phyloP scores from a whole-genome alignment of 2,329 filamentous ascomycete species.

The Septoria linicola region DNA sequence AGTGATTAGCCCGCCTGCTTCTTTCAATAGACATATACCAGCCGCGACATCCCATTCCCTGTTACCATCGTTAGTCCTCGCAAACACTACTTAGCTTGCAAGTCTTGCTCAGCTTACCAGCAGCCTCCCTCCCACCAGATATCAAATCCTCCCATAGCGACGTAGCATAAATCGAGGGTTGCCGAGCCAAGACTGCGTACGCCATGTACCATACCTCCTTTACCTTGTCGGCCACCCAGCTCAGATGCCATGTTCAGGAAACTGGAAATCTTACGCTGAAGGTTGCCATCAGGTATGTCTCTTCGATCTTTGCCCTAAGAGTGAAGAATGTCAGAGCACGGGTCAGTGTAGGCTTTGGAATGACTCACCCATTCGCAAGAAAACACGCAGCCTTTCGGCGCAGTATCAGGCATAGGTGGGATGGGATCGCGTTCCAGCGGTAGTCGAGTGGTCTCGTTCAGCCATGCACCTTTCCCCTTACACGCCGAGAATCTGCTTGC shows the following conservation, averaged over 20 bases:
- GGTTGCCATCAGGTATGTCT: slow-evolving; percentile 64
- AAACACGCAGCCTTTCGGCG: slow-evolving; percentile 69
- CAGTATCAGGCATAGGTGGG: slow-evolving; percentile 61
- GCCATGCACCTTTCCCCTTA: slow-evolving; percentile 64
- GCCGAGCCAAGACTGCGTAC: slow-evolving; percentile 71
- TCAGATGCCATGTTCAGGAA: slow-evolving; percentile 75
- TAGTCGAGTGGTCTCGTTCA: slow-evolving; percentile 63
- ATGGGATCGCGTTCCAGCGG: slow-evolving; percentile 64
- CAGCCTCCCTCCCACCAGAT: slow-evolving; percentile 78
- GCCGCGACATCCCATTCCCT: slow-evolving; percentile 76
- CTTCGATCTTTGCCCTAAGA: slow-evolving; percentile 66
- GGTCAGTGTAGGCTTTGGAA: background rate
- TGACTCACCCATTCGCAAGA: slow-evolving; percentile 56
- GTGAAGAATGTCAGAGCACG: background rate
- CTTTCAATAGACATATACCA: slow-evolving; percentile 68
- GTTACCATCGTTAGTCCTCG: slow-evolving; percentile 15
- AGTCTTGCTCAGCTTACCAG: slow-evolving; percentile 25
- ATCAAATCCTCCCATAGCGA: slow-evolving; percentile 70
- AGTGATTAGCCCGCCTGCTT: slow-evolving; percentile 72
- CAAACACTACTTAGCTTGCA: background rate
- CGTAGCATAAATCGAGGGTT: slow-evolving; percentile 71
- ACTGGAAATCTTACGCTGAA: slow-evolving; percentile 69
- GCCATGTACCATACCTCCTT: slow-evolving; percentile 77
- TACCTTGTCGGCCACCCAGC: slow-evolving; percentile 59
- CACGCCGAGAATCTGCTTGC: slow-evolving; percentile 67